Conservation (phyloP, 2,329 filamentous ascomycete genomes). For the Alternaria brassicae region DNA sequence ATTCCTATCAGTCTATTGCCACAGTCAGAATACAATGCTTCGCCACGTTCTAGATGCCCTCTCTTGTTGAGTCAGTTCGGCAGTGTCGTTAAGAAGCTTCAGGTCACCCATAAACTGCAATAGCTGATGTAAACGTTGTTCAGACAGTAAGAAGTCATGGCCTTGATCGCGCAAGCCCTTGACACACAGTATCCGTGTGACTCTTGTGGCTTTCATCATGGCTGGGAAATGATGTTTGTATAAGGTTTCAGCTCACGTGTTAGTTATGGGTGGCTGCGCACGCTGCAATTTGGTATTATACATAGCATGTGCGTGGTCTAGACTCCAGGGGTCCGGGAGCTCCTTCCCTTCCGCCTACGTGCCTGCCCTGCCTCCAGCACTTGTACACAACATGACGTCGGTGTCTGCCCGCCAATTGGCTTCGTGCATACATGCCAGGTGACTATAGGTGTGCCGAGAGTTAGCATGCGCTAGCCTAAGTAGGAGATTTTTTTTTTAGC, state of each 20-base stretch:
- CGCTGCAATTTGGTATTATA: neutral
- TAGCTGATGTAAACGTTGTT: constrained; percentile 2
- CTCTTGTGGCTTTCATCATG: constrained; percentile 10
- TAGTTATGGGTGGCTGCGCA: neutral
- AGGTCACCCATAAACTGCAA: constrained; percentile 1
- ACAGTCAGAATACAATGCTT: neutral
- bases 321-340: neutral
- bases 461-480: too few relatives aligned
- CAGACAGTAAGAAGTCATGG: constrained; percentile 8
- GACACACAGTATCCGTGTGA: constrained; percentile 14
- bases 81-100: neutral
- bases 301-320: too few relatives aligned
- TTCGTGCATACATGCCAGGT: neutral
- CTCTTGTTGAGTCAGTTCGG: neutral
- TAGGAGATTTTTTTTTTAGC: too few relatives aligned
- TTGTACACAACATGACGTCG: constrained; percentile 6
- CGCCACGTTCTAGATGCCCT: constrained; percentile 2
- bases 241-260: neutral
- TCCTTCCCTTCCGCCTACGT: neutral
- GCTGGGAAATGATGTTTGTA: neutral
- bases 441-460: too few relatives aligned
- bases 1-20: neutral
- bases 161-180: constrained; percentile 17
- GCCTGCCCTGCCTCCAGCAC: neutral
- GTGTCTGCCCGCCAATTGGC: neutral